Percentiles rank a stretch among this genome's conserved stretches.
Evolutionary conservation across 306 rosid genomes (phyloP).

Genomic region (Lathyrus sativus): DNA sequence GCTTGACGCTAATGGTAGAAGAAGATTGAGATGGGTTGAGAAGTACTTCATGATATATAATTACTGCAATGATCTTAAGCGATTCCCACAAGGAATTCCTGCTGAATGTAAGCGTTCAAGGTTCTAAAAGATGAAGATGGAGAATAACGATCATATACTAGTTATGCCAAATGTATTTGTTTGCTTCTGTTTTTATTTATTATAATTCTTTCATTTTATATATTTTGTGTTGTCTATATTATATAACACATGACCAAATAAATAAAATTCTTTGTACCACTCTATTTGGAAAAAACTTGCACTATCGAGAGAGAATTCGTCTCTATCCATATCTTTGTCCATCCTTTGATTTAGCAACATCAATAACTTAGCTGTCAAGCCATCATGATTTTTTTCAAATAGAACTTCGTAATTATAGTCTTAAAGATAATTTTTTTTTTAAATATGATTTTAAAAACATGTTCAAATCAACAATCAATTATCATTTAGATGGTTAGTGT

Average conservation of each 20-base stretch:
- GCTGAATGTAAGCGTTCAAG: constrained; percentile 57
- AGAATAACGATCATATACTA: neutral
- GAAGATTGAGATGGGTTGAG: constrained; percentile 87
- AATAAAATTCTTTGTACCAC: too few relatives aligned
- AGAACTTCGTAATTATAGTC: too few relatives aligned
- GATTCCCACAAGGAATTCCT: constrained; percentile 75
- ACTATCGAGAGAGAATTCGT: too few relatives aligned
- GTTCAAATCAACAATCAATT: too few relatives aligned
- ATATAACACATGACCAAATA: neutral
- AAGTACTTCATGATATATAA: constrained; percentile 86
- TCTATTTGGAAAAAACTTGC: too few relatives aligned
- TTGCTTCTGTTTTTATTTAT: constrained; percentile 4
- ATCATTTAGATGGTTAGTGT: too few relatives aligned
- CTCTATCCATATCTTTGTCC: too few relatives aligned
- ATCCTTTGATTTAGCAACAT: too few relatives aligned
- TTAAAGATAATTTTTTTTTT: too few relatives aligned
- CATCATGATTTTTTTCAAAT: too few relatives aligned
- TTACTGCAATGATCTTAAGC: constrained; percentile 71
- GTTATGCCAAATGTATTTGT: neutral
- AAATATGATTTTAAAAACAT: too few relatives aligned
- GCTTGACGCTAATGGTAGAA: constrained; percentile 68
- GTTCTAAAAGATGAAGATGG: constrained; percentile 8
- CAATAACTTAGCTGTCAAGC: too few relatives aligned
- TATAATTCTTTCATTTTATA: neutral
- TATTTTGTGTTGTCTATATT: neutral